Evolutionary conservation across 140 eudicot genomes (phyloP).

Genomic region (Cichorium intybus): DNA sequence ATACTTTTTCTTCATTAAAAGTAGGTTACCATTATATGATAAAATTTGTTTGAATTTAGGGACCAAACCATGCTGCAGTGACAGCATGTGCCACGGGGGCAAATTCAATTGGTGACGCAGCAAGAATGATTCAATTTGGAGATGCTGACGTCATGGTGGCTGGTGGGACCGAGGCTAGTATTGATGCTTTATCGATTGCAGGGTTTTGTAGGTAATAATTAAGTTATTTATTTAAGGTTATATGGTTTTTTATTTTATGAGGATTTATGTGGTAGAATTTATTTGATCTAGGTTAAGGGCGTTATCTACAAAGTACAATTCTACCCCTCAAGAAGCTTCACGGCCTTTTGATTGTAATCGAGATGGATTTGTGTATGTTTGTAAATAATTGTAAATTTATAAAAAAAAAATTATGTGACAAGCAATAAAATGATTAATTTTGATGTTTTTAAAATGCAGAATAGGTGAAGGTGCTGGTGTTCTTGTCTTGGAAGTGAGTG

Average conservation of each 20-base stretch:
- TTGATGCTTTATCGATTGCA: slow-evolving; percentile 96
- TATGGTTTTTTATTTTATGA: neutral
- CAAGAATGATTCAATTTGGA: slow-evolving; percentile 94
- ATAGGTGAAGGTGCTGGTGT: slow-evolving; percentile 98
- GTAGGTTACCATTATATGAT: neutral
- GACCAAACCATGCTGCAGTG: slow-evolving; percentile 99
- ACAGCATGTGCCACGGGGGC: slow-evolving; percentile 99
- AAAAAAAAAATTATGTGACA: neutral
- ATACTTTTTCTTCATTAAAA: neutral
- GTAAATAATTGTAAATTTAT: slow-evolving; percentile 1
- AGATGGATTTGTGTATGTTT: slow-evolving; percentile 96
- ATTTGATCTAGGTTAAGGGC: slow-evolving; percentile 70
- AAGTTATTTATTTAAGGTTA: neutral
- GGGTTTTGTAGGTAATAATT: slow-evolving; percentile 77
- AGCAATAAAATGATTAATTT: neutral
- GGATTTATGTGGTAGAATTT: neutral
- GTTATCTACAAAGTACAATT: slow-evolving; percentile 69
- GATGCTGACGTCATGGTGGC: slow-evolving; percentile 99
- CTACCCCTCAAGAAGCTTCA: slow-evolving; percentile 80
- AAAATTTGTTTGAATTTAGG: slow-evolving; percentile 57
- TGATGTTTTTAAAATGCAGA: slow-evolving; percentile 35
- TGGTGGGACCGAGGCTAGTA: slow-evolving; percentile 98
- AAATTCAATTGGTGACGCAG: slow-evolving; percentile 93
- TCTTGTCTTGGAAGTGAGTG: slow-evolving; percentile 89
- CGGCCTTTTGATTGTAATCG: slow-evolving; percentile 90